Percentiles rank a stretch among this genome's conserved stretches.
Evolutionary conservation across 495 filamentous ascomycete species (phyloP).

Genomic region (Astrothelium macrocarpum): DNA sequence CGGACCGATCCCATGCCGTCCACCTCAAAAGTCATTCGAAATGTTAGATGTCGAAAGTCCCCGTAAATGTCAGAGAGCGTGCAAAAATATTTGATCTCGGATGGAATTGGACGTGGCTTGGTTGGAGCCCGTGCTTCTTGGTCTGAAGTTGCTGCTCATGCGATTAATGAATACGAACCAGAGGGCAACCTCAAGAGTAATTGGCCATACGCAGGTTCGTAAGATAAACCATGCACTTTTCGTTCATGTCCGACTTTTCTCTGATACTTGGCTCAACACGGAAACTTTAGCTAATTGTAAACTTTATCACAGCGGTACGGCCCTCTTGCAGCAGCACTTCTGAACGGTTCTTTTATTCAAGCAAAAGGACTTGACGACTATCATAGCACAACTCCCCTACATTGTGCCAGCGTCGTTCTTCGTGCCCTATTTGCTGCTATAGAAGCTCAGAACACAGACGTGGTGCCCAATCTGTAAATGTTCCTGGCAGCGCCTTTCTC

Average conservation of each 20-base stretch:
- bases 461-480: conserved; percentile 4
- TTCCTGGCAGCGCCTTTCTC: conserved; percentile 25
- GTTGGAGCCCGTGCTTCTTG: conserved; percentile 36
- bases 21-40: too few relatives aligned
- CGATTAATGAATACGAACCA: conserved; percentile 30
- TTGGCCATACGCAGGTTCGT: conserved; percentile 5
- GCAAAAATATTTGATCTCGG: conserved; percentile 40
- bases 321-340: conserved; percentile 32
- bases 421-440: conserved; percentile 34
- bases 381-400: conserved; percentile 30
- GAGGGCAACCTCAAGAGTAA: conserved; percentile 22
- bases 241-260: not conserved
- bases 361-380: conserved; percentile 39
- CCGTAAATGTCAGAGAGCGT: conserved; percentile 18
- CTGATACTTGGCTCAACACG: not conserved
- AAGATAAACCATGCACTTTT: not conserved
- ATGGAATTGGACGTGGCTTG: conserved; percentile 37
- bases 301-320: not conserved
- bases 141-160: conserved; percentile 33
- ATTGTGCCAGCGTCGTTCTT: conserved; percentile 25
- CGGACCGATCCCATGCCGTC: too few relatives aligned
- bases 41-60: conserved; percentile 17
- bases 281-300: conserved; percentile 4
- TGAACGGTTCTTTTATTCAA: conserved; percentile 39
- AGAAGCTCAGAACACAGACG: conserved; percentile 17